phyloP scores from a whole-genome alignment of 495 filamentous ascomycete genomes.

The Neurospora hispaniola region DNA sequence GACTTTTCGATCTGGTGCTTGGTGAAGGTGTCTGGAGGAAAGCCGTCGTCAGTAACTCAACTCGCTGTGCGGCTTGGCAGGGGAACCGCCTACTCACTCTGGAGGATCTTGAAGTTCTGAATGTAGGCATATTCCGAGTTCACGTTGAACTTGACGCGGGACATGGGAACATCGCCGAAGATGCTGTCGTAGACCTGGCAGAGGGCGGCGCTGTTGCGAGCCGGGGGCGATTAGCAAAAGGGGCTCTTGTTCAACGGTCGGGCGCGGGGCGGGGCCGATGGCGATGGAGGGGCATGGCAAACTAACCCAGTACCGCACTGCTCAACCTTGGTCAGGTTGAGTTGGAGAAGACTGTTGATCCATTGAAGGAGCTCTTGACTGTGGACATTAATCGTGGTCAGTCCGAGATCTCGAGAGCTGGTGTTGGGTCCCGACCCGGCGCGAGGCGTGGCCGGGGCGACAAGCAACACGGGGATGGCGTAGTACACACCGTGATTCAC shows the following conservation, averaged over 20 bases:
- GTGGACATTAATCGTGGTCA: constrained; percentile 4
- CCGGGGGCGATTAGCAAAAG: neutral
- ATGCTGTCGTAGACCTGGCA: constrained; percentile 98
- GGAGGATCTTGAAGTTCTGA: constrained; percentile 93
- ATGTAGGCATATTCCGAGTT: constrained; percentile 95
- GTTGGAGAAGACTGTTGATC: constrained; percentile 93
- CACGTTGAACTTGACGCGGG: constrained; percentile 94
- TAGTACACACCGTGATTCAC: constrained; percentile 27
- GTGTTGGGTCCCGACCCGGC: neutral
- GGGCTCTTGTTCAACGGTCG: constrained; percentile 3
- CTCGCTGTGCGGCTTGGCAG: neutral
- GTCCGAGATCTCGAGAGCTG: constrained; percentile 2
- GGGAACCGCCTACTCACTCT: constrained; percentile 51
- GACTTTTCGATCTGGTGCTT: constrained; percentile 77
- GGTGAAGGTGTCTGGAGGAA: constrained; percentile 45
- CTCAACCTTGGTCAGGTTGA: constrained; percentile 97
- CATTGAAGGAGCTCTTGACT: constrained; percentile 96
- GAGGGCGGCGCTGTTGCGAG: constrained; percentile 64
- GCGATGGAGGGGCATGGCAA: constrained; percentile 21
- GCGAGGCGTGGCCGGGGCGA: neutral
- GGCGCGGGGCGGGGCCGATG: constrained; percentile 30
- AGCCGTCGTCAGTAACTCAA: neutral
- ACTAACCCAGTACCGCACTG: constrained; percentile 97
- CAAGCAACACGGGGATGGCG: neutral
- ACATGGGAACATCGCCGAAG: constrained; percentile 93